Base-by-base conservation (phyloP, 345 rosid genomes). In the Cardiospermum halicacabum region DNA sequence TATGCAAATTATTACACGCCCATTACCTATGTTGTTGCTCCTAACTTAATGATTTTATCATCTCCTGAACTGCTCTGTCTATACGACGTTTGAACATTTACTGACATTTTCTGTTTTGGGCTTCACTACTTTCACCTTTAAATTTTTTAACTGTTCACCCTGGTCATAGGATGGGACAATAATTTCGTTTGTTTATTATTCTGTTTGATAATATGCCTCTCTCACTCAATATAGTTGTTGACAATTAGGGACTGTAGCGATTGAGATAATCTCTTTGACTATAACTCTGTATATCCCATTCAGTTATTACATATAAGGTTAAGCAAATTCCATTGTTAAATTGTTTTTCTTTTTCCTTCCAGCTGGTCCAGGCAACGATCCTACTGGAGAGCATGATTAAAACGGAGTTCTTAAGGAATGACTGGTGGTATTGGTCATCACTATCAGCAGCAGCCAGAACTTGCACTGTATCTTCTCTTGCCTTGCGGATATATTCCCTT, bases 351-450 rank as follows among this genome's bases (percentile, higher is more conserved):
- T 36, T 67, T 31, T 42, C 49, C 36, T 71, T 74, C 71, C 84
- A 94, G 99, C 85, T 94, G 88, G 82, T 94, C 70, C 99, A 87
- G 75, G 96, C 97, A 63, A 80, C 89, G 58, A 63, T 89, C 61
- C 71, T 85, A 69, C 74, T 94, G 67, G 99, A 91, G 80, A 95
- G 91, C 77, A 87, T 87, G 93, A 87, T 94, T 18, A 89, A 81
- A 78, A 76, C 88, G 3, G 89, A 84, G 69, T 85, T 72, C 70
- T 69, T 94, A 74, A 84, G 82, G 78, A 94, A 84, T 74, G 96
- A 84, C 24, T 91, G 99, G 99, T 94, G 99, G 99, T 89, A 91
- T 72, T 91, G 97, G 99, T 94, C 97, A 67, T 94, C 96, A 32
- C 88, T 89, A 47, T 84, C 97, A 56, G 99, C 88, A 59, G 97